Evolutionary conservation across 495 filamentous ascomycete genomes (phyloP).

Genomic region (Achaetomiella virescens): DNA sequence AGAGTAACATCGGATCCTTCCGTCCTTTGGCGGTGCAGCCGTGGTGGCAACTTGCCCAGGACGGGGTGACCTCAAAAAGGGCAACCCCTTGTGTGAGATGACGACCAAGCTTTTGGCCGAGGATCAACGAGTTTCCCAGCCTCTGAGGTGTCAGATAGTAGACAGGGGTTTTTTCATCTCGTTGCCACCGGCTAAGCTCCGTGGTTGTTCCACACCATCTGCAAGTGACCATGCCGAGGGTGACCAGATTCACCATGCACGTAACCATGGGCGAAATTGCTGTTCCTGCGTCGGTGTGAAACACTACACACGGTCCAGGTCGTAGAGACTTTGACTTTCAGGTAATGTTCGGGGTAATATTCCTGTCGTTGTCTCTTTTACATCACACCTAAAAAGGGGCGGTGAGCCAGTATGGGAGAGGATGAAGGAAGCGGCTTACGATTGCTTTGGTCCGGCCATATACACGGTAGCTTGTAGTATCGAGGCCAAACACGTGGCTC

Average conservation of each 20-base stretch:
- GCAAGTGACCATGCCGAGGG: slow-evolving; percentile 11
- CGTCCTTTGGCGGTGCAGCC: not conserved
- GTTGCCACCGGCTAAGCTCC: slow-evolving; percentile 12
- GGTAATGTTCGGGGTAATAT: not conserved
- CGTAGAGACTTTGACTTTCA: not conserved
- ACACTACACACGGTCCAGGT: not conserved
- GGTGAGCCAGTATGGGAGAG: no score
- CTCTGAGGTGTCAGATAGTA: not conserved
- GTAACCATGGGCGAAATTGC: slow-evolving; percentile 18
- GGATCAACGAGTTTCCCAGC: slow-evolving; percentile 5
- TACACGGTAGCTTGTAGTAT: no score
- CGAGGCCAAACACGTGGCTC: no score
- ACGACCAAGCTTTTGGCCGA: slow-evolving; percentile 14
- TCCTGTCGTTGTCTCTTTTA: no score
- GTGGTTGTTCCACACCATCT: not conserved
- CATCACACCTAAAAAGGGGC: no score
- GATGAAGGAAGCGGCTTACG: no score
- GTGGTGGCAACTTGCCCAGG: slow-evolving; percentile 10
- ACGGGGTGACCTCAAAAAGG: slow-evolving; percentile 11
- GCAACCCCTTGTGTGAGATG: not conserved
- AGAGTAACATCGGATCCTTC: not conserved
- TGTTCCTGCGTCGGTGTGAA: slow-evolving; percentile 7
- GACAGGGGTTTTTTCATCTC: not conserved
- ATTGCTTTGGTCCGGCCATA: no score
- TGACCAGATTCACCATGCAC: slow-evolving; percentile 22